Evolutionary conservation across 176 grass and related monocot species (phyloP), one percentile per base, ranked within the genome.

Genomic region (Rhynchospora pubera): DNA sequence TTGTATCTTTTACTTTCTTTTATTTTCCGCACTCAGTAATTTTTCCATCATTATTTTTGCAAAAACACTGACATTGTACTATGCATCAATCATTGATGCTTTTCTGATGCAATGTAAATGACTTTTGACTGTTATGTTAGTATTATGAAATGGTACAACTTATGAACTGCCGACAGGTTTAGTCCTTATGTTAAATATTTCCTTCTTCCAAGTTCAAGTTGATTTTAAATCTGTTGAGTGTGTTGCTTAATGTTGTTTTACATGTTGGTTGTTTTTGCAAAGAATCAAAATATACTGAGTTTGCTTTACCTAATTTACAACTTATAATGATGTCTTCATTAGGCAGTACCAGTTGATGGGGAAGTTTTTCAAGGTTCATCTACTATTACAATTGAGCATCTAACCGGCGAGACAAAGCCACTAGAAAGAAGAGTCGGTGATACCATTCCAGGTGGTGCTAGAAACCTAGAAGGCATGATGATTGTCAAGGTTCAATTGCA

Each of bases 401-500:
- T 97, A 78, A 97, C 95, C 60, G 95, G 95, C 48, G 95, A 97
- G 89, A 85, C 88, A 22, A 97, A 97, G 81, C 95, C 95, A 58
- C 73, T 97, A 47, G 95, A 97, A 86, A 91, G 95, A 82, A 89
- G 82, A 11, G 85, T 89, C 32, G 95, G 95, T 71, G 95, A 97
- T 93, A 45, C 89, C 57, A 94, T 97, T 86, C 95, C 95, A 48
- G 95, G 95, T 64, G 95, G 95, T 79, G 95, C 95, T 15, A 89
- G 92, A 67, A 97, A 97, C 75, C 83, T 97, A 85, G 95, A 97
- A 89, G 95, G 95, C 82, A 97, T 97, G 95, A 89, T 97, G 95
- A 91, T 97, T 82, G 90, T 97, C 39, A 97, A 94, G 92, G 94
- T 97, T 57, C 79, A 84, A 48, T 58, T 16, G 84, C 86, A 51